These are phyloP conservation scores for Sporothrix pseudoabietina DNA, from an alignment of 2,329 filamentous ascomycete genomes.

Conservation along the genomic window DNA sequence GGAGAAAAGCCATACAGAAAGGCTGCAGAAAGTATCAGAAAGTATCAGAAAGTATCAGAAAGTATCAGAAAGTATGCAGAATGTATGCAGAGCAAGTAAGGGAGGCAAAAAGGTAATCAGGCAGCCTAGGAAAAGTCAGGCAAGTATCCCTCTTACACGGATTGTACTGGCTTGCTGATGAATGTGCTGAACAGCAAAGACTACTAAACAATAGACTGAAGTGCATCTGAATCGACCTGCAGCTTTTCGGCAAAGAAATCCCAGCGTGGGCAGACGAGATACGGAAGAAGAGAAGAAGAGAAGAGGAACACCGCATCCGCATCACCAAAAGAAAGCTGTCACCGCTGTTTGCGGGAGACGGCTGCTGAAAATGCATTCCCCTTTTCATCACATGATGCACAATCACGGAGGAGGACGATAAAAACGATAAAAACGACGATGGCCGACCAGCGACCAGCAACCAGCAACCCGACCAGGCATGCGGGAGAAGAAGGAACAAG, in stretches of 20 bases:
- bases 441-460: background rate
- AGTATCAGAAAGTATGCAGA: too few relatives aligned
- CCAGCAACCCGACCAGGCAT: background rate
- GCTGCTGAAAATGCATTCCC: background rate
- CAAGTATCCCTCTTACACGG: background rate
- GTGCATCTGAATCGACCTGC: background rate
- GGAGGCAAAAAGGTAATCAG: background rate
- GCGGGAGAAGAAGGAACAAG: background rate
- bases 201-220: too few relatives aligned
- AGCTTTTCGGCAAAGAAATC: background rate
- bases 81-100: background rate
- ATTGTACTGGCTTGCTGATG: background rate
- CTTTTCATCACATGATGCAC: slow-evolving; percentile 18
- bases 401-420: background rate
- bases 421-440: background rate
- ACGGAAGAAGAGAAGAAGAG: background rate
- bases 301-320: background rate
- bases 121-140: background rate
- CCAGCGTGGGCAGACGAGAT: background rate
- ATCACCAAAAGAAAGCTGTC: background rate
- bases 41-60: too few relatives aligned
- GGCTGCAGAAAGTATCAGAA: too few relatives aligned
- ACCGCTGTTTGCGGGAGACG: background rate
- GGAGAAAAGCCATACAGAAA: background rate
- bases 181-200: background rate